phyloP scores from a whole-genome alignment of 768 basidiomycete genomes.

The Macrolepiota albuminosa region DNA sequence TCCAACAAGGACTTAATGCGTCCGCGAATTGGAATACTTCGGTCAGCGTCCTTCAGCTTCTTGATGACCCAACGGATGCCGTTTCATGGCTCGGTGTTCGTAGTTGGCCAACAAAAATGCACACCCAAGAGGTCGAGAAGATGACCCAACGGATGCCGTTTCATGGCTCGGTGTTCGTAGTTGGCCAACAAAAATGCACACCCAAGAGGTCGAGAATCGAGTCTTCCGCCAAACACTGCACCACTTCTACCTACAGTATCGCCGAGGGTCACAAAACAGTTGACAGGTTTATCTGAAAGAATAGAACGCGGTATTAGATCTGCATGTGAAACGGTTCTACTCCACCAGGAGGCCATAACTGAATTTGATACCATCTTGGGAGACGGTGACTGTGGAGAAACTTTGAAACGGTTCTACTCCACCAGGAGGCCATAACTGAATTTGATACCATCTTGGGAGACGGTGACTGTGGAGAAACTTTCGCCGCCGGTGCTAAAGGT shows the following conservation, averaged over 20 bases:
- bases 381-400: constrained; percentile 61
- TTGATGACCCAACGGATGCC: constrained; percentile 41
- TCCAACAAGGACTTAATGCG: constrained; percentile 13
- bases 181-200: constrained; percentile 18
- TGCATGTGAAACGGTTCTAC: constrained; percentile 39
- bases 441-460: constrained; percentile 61
- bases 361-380: constrained; percentile 56
- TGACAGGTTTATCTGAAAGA: constrained; percentile 1
- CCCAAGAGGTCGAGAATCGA: not conserved
- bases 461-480: constrained; percentile 60
- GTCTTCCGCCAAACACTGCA: not conserved
- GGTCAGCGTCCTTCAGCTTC: constrained; percentile 25
- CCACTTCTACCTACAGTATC: not conserved
- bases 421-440: constrained; percentile 48
- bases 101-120: constrained; percentile 19
- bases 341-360: constrained; percentile 47
- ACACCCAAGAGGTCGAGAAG: constrained; percentile 10
- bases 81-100: constrained; percentile 34
- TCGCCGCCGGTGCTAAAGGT: constrained; percentile 43
- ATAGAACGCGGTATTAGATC: constrained; percentile 27
- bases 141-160: constrained; percentile 37
- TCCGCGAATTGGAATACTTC: constrained; percentile 1
- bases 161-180: constrained; percentile 34
- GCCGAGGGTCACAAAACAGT: not conserved
- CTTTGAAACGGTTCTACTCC: constrained; percentile 42